Evolutionary conservation across 2,329 filamentous ascomycete species (phyloP), one percentile per base, ranked within the genome.

Genomic region (Fonsecaea erecta): DNA sequence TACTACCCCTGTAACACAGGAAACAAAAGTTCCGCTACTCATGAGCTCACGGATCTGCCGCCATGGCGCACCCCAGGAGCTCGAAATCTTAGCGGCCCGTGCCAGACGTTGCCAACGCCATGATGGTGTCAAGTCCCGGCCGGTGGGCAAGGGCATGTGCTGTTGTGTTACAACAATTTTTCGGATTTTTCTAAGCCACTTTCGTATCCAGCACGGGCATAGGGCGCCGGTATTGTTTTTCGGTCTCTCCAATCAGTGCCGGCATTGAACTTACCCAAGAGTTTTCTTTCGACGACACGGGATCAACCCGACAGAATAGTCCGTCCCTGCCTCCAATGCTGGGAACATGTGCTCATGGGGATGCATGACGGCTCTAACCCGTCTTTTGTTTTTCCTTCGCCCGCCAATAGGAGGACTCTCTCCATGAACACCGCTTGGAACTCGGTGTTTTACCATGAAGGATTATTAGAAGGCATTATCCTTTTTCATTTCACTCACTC

Each of bases 131-230:
- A 26, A 18, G 30, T 43, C 11, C 21, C 14, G 21, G 62, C 30
- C 35, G 40, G 24, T 65, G 51, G 54, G 51, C n/a, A n/a, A 56
- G 18, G 32, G 26, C 30, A 30, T 21, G 40, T 26, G 35, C 57
- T 64, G 53, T 62, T 54, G 60, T 56, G 58, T 59, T 53, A 55
- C 40, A 43, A 12, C 53, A 32, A 52, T 30, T 37, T 58, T 66
- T 53, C 59, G 63, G 59, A 51, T 30, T 35, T 55, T 53, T 32
- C 52, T 30, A 35, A 35, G 59, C 63, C 59, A 62, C 63, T 53
- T 54, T 35, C 35, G 14, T 21, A 48, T 30, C 30, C 26, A 43
- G 59, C 35, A 48, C 21, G 26, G 40, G 18, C 34, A 4, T 51
- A n/a, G 48, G 30, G 28, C n/a, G 6, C 11, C 11, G 52, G 26